Evolutionary conservation across 192 early-diverging fungal genomes (phyloP).

Genomic region (Entomortierella beljakovae): DNA sequence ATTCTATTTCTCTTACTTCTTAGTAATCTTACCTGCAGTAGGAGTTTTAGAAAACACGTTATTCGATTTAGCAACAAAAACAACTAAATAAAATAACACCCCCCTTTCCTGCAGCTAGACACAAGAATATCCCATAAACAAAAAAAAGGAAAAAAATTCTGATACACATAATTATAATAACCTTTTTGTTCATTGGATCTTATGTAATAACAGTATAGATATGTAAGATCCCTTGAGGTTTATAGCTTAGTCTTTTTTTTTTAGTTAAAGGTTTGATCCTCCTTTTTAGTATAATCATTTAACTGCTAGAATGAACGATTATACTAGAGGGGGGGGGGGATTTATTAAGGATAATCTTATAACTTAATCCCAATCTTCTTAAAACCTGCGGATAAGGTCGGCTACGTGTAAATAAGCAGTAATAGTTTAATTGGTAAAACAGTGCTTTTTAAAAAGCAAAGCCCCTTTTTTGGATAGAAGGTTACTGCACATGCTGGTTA

Average conservation of each 20-base stretch:
- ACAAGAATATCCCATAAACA: too few relatives aligned
- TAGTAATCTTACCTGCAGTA: conserved; percentile 64
- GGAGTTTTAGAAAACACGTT: conserved; percentile 67
- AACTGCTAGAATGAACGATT: background rate
- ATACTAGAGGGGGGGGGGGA: background rate
- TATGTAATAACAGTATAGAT: background rate
- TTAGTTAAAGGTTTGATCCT: background rate
- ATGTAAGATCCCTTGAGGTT: background rate
- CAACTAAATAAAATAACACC: conserved; percentile 11
- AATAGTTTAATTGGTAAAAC: background rate
- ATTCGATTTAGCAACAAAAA: conserved; percentile 56
- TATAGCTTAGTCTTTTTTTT: background rate
- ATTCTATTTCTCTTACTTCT: conserved; percentile 74
- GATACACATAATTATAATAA: too few relatives aligned
- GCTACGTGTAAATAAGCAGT: background rate
- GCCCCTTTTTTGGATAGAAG: conserved; percentile 3
- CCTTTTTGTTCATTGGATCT: too few relatives aligned
- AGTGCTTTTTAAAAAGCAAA: background rate
- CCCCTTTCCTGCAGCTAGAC: too few relatives aligned
- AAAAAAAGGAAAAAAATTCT: too few relatives aligned
- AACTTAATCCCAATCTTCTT: too few relatives aligned
- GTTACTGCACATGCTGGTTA: background rate
- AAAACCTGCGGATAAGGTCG: too few relatives aligned
- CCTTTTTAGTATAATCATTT: background rate
- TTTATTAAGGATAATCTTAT: conserved; percentile 40